These are phyloP conservation scores for Eutypa lata DNA, from an alignment of 2,329 filamentous ascomycete genomes.

Conservation along the genomic window DNA sequence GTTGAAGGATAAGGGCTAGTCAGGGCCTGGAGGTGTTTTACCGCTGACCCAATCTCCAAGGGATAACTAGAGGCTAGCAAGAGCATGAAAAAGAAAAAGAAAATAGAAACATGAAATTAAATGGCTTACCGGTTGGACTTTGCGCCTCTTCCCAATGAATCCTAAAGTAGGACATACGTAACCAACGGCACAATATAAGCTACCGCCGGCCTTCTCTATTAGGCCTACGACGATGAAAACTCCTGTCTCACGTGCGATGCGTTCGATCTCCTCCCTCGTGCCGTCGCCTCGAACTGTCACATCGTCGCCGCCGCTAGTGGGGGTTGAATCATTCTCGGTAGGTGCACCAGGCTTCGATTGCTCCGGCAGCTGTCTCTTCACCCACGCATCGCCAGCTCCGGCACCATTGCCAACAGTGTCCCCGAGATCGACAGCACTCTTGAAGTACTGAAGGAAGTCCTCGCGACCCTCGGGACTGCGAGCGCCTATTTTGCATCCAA, in stretches of 20 bases:
- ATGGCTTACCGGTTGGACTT: conserved; percentile 76
- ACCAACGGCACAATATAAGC: conserved; percentile 77
- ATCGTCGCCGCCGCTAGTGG: conserved; percentile 28
- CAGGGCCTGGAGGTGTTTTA: too few relatives aligned
- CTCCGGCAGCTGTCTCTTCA: conserved; percentile 55
- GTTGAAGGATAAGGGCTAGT: too few relatives aligned
- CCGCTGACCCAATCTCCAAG: too few relatives aligned
- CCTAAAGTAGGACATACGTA: conserved; percentile 77
- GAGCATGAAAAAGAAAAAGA: not conserved
- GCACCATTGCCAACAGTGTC: conserved; percentile 63
- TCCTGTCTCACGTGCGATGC: conserved; percentile 70
- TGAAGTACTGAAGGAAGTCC: conserved; percentile 79
- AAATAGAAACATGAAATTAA: conserved; percentile 3
- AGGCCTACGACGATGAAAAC: conserved; percentile 79
- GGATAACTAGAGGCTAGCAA: not conserved
- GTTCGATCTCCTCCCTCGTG: conserved; percentile 75
- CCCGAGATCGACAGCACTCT: conserved; percentile 75
- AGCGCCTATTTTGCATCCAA: conserved; percentile 71
- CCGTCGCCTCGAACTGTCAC: conserved; percentile 60
- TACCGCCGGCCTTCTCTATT: conserved; percentile 78
- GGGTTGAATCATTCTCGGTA: not conserved
- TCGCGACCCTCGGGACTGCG: conserved; percentile 72
- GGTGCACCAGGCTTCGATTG: conserved; percentile 3
- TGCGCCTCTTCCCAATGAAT: conserved; percentile 78
- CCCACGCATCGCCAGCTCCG: conserved; percentile 72